phyloP scores from a whole-genome alignment of 352 stramenopile genomes.

The Phytopythium ostracodes region DNA sequence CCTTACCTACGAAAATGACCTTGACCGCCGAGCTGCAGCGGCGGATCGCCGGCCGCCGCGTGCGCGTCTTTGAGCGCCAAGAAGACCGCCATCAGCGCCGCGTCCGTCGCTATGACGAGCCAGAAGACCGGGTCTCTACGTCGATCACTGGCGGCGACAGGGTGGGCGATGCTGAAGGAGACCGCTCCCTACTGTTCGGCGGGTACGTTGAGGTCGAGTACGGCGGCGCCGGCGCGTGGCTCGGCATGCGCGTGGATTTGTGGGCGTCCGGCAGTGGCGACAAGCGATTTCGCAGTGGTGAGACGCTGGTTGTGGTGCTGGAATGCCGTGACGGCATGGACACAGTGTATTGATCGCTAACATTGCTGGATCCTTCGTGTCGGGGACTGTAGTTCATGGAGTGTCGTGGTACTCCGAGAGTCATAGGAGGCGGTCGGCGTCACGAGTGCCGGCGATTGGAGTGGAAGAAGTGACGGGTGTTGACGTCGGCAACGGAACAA shows the following conservation, averaged over 20 bases:
- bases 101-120: neutral
- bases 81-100: neutral
- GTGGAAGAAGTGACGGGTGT: neutral
- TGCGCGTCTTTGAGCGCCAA: slow-evolving; percentile 7
- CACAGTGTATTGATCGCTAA: no score
- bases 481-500: neutral
- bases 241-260: slow-evolving; percentile 22
- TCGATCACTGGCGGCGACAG: neutral
- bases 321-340: no score
- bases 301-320: neutral
- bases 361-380: no score
- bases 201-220: slow-evolving; percentile 27
- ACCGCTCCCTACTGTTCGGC: slow-evolving; percentile 11
- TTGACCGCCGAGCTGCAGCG: neutral
- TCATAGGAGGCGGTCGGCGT: neutral
- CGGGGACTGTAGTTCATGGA: slow-evolving; percentile 21
- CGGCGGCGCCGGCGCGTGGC: slow-evolving; percentile 15
- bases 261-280: slow-evolving; percentile 11
- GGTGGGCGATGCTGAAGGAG: neutral
- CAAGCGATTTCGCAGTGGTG: slow-evolving; percentile 17
- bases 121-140: neutral
- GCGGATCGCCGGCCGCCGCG: neutral
- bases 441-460: neutral
- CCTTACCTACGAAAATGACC: neutral
- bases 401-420: slow-evolving; percentile 13